Evolutionary conservation across 2,329 filamentous ascomycete genomes (phyloP), one percentile per base, ranked within the genome.

Genomic region (Escovopsis sp.): DNA sequence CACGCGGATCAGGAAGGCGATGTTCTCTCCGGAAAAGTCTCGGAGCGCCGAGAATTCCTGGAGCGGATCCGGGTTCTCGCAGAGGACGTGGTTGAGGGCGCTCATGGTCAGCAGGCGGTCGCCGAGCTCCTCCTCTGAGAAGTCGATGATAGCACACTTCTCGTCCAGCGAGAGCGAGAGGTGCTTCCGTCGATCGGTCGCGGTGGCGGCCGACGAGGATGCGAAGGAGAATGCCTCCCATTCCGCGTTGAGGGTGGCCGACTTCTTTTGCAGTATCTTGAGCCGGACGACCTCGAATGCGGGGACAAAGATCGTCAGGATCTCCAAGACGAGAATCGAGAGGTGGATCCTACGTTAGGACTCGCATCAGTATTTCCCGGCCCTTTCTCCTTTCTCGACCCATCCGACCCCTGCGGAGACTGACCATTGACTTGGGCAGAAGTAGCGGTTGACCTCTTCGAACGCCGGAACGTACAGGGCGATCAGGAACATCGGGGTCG

Each of bases 11-110:
- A 82, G 60, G 54, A 82, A 82, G 31, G 76, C 70, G 48, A 82
- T 76, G 53, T 83, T 83, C 55, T 83, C 79, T 10, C 76, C 78
- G 0, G 77, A 81, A 51, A 83, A 81, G 48, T 83, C 79, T 34
- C 70, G 67, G 0, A 72, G 62, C 0, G 77, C 77, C 0, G 79
- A 77, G 53, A 80, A 83, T 39, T 74, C 59, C 43, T 78, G 73
- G 0, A 83, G 65, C 0, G 73, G 72, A 2, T 66, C 62, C 0
- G 74, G 71, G 52, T 79, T 76, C 39, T 67, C 63, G 38, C 66
- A 61, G 0, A 83, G 63, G 9, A 74, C 70, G 43, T 72, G 64
- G 46, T 82, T 76, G 3, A 82, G 66, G 0, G 76, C 73, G 25
- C 65, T 62, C 71, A 79, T 77, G 38, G 72, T 74, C 35, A 72